phyloP scores from a whole-genome alignment of 257 asterid genomes.

The Anisodus acutangulus region DNA sequence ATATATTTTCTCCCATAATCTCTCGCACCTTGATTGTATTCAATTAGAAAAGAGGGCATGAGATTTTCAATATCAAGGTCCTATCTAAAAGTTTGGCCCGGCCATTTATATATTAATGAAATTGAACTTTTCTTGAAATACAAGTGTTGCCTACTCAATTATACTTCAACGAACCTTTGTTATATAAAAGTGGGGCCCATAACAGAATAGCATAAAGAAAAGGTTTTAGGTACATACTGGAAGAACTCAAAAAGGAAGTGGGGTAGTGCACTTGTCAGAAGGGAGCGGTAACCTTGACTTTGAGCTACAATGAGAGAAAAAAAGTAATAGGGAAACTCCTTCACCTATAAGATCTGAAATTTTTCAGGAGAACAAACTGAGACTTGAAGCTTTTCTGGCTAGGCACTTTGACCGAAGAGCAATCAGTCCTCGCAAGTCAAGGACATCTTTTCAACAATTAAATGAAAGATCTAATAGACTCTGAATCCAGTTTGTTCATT shows the following conservation, averaged over 20 bases:
- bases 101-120: background rate
- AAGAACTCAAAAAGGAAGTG: background rate
- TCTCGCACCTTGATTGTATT: background rate
- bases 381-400: background rate
- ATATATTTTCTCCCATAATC: too few relatives aligned
- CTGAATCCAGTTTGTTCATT: background rate
- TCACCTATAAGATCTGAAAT: background rate
- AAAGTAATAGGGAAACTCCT: too few relatives aligned
- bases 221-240: background rate
- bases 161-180: background rate
- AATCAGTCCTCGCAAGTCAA: background rate
- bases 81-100: background rate
- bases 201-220: background rate
- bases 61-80: conserved; percentile 3
- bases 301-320: too few relatives aligned
- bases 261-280: background rate
- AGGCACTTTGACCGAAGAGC: background rate
- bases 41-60: background rate
- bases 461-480: background rate
- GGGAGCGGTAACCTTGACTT: background rate
- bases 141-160: background rate
- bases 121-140: background rate
- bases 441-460: background rate
- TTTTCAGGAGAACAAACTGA: background rate
- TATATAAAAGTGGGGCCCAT: background rate